Conservation (phyloP, 805 yeast genomes). For the Debaryomyces castellii region DNA sequence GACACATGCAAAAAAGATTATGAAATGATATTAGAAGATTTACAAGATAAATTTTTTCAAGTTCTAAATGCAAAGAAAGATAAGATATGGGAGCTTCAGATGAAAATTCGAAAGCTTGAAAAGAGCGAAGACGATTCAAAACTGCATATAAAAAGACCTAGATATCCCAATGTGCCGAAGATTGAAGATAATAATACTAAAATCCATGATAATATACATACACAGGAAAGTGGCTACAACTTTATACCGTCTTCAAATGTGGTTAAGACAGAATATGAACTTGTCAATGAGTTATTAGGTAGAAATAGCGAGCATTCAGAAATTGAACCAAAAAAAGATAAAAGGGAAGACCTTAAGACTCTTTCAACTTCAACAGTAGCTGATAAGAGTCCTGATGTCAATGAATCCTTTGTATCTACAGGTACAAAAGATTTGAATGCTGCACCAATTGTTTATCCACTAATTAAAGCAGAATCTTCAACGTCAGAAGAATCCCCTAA, state of each 20-base stretch:
- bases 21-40: conserved; percentile 18
- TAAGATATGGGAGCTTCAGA: conserved; percentile 25
- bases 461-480: neutral
- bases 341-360: neutral
- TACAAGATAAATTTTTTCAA: conserved; percentile 25
- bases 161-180: neutral
- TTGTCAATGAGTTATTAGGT: neutral
- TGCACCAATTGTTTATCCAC: neutral
- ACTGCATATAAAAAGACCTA: neutral
- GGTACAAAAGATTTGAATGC: neutral
- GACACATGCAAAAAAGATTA: conserved; percentile 14
- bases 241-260: neutral
- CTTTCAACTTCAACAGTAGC: neutral
- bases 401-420: neutral
- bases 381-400: neutral
- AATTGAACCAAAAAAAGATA: neutral
- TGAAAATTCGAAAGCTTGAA: neutral
- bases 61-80: conserved; percentile 30
- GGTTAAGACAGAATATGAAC: neutral
- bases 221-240: too few species aligned
- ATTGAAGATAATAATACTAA: neutral
- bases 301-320: neutral
- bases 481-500: neutral
- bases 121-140: neutral
- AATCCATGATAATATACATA: too few species aligned